Percentiles rank a stretch among this genome's conserved stretches.
These are phyloP conservation scores for Omphalea diandra DNA, from an alignment of 441 rosid genomes.

Conservation along the genomic window DNA sequence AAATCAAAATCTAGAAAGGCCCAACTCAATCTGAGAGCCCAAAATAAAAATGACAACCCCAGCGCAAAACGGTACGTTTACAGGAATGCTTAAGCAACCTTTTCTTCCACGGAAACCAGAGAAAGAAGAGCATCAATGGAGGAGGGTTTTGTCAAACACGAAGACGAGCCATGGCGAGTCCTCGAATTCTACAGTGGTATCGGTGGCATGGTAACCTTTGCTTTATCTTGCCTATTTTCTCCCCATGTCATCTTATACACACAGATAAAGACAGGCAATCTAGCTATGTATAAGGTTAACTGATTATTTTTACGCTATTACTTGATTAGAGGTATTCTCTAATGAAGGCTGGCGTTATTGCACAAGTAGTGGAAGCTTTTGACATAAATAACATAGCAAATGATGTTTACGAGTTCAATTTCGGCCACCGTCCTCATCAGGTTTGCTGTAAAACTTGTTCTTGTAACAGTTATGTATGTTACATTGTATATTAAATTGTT, in stretches of 20 bases:
- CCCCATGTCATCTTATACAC: background rate
- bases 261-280: background rate
- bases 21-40: too few relatives aligned
- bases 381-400: conserved; percentile 88
- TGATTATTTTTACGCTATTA: conserved; percentile 10
- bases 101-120: background rate
- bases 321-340: conserved; percentile 68
- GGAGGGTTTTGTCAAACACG: conserved; percentile 29
- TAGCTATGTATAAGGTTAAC: background rate
- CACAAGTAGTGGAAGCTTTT: conserved; percentile 72
- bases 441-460: too few relatives aligned
- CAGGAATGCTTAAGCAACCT: too few relatives aligned
- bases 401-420: conserved; percentile 85
- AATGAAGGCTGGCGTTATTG: conserved; percentile 51
- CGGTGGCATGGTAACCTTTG: conserved; percentile 69
- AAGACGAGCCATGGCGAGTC: conserved; percentile 62
- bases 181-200: conserved; percentile 94
- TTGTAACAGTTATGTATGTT: too few relatives aligned
- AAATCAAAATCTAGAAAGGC: too few relatives aligned
- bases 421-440: conserved; percentile 91
- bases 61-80: too few relatives aligned
- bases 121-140: conserved; percentile 44
- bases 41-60: too few relatives aligned
- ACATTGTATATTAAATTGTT: too few relatives aligned
- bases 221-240: background rate